A percentile compares a stretch with the other conserved stretches of the same genome.
Evolutionary conservation across 2,329 filamentous ascomycete species (phyloP).

Genomic region (Elsinoe fawcettii): DNA sequence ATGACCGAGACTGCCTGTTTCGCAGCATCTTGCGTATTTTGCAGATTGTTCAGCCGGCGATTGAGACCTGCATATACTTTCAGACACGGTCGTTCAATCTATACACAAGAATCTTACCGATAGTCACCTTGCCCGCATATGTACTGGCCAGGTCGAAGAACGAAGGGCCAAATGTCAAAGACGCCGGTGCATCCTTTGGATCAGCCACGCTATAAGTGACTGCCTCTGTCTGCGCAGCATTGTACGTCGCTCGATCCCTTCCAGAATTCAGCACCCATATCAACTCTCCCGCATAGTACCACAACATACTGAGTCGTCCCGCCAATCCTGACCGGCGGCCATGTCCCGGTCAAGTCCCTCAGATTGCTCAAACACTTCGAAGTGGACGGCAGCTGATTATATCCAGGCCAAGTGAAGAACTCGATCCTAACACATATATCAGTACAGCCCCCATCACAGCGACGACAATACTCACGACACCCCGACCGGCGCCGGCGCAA

Average conservation of each 20-base stretch:
- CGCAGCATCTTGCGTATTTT: conserved; percentile 49
- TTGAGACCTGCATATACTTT: conserved; percentile 36
- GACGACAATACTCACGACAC: background rate
- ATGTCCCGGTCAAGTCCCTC: conserved; percentile 7
- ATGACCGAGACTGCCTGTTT: conserved; percentile 39
- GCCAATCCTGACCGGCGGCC: conserved; percentile 11
- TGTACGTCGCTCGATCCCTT: conserved; percentile 12
- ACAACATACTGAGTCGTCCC: conserved; percentile 7
- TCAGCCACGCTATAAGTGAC: conserved; percentile 46
- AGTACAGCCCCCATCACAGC: background rate
- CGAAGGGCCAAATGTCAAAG: conserved; percentile 46
- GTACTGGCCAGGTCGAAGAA: conserved; percentile 45
- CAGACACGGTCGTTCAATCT: background rate
- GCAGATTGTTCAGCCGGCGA: conserved; percentile 44
- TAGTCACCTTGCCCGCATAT: conserved; percentile 44
- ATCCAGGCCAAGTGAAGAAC: conserved; percentile 13
- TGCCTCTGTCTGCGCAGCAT: conserved; percentile 25
- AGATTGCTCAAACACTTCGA: conserved; percentile 8
- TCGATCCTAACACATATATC: background rate
- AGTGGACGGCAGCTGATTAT: conserved; percentile 2
- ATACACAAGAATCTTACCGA: conserved; percentile 27
- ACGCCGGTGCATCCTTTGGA: conserved; percentile 41
- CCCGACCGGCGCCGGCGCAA: conserved; percentile 1
- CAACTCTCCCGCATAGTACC: background rate
- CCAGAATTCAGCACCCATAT: background rate